Percentiles rank a stretch among this genome's conserved stretches.
Conservation (phyloP, 169 alveolate species). For the Plasmodium gaboni region DNA sequence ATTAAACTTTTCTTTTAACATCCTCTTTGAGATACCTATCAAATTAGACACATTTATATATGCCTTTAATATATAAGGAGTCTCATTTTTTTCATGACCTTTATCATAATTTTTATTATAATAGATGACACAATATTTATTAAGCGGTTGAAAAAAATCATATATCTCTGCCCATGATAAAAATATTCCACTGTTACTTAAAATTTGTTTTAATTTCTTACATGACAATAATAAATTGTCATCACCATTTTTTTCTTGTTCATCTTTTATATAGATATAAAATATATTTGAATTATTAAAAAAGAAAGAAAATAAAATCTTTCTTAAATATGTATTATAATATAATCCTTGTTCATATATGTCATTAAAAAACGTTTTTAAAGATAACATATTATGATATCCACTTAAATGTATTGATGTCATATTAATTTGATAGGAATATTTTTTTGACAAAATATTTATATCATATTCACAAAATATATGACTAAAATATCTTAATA, state of each 20-base stretch:
- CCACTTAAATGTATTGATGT: slow-evolving; percentile 59
- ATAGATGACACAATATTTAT: slow-evolving; percentile 50
- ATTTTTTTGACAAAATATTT: slow-evolving; percentile 24
- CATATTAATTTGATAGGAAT: slow-evolving; percentile 47
- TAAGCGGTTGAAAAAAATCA: slow-evolving; percentile 66
- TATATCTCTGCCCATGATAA: slow-evolving; percentile 71
- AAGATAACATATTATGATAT: slow-evolving; percentile 33
- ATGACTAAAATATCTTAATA: slow-evolving; percentile 50
- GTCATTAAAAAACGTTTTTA: slow-evolving; percentile 23
- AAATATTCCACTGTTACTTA: slow-evolving; percentile 30
- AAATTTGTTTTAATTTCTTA: slow-evolving; percentile 29
- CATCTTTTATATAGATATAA: not conserved
- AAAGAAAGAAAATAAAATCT: slow-evolving; percentile 41
- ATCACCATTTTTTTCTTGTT: slow-evolving; percentile 9
- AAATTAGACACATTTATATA: slow-evolving; percentile 48
- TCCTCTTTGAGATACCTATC: not conserved
- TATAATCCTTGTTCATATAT: slow-evolving; percentile 54
- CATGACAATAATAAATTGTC: slow-evolving; percentile 37
- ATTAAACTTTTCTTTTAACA: too few species aligned
- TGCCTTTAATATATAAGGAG: slow-evolving; percentile 62
- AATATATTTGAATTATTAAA: slow-evolving; percentile 33
- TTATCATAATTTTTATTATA: slow-evolving; percentile 12
- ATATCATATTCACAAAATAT: slow-evolving; percentile 60
- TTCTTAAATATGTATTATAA: slow-evolving; percentile 36
- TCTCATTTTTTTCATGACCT: slow-evolving; percentile 4